Percentiles rank a stretch among this genome's conserved stretches.
These are phyloP conservation scores for Alternaria rosae DNA, from an alignment of 2,329 filamentous ascomycete species.

Conservation along the genomic window DNA sequence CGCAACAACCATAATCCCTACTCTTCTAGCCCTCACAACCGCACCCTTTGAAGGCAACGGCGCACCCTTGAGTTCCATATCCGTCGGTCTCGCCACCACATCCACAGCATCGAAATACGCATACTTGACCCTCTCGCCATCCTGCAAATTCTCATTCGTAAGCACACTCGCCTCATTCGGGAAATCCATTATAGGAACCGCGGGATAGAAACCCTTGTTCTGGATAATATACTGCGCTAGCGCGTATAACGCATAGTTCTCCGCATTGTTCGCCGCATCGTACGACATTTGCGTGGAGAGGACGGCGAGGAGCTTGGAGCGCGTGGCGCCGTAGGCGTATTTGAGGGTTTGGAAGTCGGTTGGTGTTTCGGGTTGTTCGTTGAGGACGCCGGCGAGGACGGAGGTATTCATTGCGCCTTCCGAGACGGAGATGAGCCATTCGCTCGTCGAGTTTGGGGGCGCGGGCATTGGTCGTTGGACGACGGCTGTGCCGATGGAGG, in stretches of 20 bases:
- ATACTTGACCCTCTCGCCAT: conserved; percentile 38
- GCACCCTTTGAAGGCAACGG: conserved; percentile 32
- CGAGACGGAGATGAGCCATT: conserved; percentile 29
- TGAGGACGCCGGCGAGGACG: conserved; percentile 40
- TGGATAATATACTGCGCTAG: conserved; percentile 41
- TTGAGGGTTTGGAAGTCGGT: conserved; percentile 35
- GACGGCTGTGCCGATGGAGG: conserved; percentile 37
- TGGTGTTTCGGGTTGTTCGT: conserved; percentile 34
- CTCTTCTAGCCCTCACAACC: background rate
- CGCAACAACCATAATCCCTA: background rate
- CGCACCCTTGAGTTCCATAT: conserved; percentile 27
- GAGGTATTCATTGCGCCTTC: conserved; percentile 44
- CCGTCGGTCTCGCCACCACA: conserved; percentile 28
- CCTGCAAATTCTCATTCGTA: conserved; percentile 43
- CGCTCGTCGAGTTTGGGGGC: conserved; percentile 23
- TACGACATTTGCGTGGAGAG: conserved; percentile 43
- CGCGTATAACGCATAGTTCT: conserved; percentile 46
- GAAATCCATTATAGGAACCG: conserved; percentile 41
- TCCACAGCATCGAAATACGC: conserved; percentile 41
- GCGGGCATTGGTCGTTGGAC: conserved; percentile 28
- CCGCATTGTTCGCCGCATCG: conserved; percentile 44
- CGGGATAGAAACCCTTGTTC: conserved; percentile 41
- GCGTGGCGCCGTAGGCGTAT: conserved; percentile 44
- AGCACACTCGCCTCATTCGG: conserved; percentile 40
- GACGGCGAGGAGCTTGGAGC: conserved; percentile 41